A percentile compares a stretch with the other conserved stretches of the same genome.
Evolutionary conservation across 2,329 filamentous ascomycete species (phyloP).

Genomic region (Aspergillus versicolor): DNA sequence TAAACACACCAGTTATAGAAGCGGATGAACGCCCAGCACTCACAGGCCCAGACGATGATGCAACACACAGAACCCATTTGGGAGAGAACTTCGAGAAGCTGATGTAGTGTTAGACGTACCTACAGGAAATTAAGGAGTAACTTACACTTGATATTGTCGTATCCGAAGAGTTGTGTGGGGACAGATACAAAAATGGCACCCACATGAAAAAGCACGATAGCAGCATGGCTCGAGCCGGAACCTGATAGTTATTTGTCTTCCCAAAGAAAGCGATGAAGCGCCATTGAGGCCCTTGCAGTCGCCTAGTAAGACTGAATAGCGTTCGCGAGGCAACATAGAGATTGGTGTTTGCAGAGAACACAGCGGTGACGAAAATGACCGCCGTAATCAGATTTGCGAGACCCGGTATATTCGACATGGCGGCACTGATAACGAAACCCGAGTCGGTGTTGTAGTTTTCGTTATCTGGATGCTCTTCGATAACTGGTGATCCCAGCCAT

Average conservation of each 20-base stretch:
- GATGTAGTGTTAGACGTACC: background rate
- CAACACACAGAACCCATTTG: conserved; percentile 38
- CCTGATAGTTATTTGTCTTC: conserved; percentile 25
- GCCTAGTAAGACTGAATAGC: conserved; percentile 29
- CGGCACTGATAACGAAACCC: conserved; percentile 26
- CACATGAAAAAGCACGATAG: conserved; percentile 43
- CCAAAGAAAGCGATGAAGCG: conserved; percentile 24
- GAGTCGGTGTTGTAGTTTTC: conserved; percentile 13
- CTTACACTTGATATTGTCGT: conserved; percentile 17
- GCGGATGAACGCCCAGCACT: conserved; percentile 43
- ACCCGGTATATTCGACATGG: conserved; percentile 19
- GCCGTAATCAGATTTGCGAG: conserved; percentile 27
- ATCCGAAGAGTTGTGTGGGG: conserved; percentile 10
- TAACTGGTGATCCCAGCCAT: conserved; percentile 16
- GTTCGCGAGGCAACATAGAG: conserved; percentile 37
- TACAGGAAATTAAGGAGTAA: background rate
- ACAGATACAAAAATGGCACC: conserved; percentile 44
- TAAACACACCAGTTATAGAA: conserved; percentile 36
- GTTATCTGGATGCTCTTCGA: background rate
- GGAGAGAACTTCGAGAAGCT: conserved; percentile 43
- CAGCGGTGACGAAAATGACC: conserved; percentile 29
- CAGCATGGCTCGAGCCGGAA: conserved; percentile 41
- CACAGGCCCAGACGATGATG: conserved; percentile 42
- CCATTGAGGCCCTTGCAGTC: conserved; percentile 16
- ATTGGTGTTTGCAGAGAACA: conserved; percentile 34